These are phyloP conservation scores for Paramecium primaurelia DNA, from an alignment of 73 alveolate genomes.

Conservation along the genomic window DNA sequence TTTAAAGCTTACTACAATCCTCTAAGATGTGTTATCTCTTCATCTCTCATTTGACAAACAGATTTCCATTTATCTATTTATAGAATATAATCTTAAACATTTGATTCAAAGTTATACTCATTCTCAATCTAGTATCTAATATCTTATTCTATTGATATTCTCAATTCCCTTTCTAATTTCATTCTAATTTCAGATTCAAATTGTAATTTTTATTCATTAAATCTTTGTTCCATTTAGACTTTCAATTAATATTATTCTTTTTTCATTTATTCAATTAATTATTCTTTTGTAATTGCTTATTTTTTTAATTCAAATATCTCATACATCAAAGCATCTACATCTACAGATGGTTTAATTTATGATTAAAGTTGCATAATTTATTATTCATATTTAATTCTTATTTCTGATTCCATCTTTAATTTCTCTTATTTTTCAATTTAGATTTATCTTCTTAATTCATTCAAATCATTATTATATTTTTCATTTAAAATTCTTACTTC, in stretches of 20 bases:
- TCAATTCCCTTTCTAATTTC: background rate
- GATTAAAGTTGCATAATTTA: background rate
- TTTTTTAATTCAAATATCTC: conserved; percentile 36
- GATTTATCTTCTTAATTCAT: background rate
- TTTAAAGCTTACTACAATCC: conserved; percentile 1
- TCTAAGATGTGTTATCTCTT: background rate
- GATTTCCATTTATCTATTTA: background rate
- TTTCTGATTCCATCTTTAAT: background rate
- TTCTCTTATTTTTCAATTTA: background rate
- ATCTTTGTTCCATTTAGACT: background rate
- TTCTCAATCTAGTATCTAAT: background rate
- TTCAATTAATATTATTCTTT: background rate
- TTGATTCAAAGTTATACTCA: background rate
- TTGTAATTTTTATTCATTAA: background rate
- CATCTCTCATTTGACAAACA: background rate
- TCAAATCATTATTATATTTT: background rate
- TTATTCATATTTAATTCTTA: background rate
- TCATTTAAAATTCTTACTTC: background rate
- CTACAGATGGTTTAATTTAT: background rate
- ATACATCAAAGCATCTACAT: conserved; percentile 51
- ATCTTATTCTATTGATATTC: background rate
- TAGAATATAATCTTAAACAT: background rate
- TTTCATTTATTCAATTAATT: background rate
- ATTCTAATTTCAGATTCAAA: background rate
- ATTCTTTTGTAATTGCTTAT: background rate